Evolutionary conservation across 768 basidiomycete species (phyloP), one percentile per base, ranked within the genome.

Genomic region (Leucosporidium creatinivorum): DNA sequence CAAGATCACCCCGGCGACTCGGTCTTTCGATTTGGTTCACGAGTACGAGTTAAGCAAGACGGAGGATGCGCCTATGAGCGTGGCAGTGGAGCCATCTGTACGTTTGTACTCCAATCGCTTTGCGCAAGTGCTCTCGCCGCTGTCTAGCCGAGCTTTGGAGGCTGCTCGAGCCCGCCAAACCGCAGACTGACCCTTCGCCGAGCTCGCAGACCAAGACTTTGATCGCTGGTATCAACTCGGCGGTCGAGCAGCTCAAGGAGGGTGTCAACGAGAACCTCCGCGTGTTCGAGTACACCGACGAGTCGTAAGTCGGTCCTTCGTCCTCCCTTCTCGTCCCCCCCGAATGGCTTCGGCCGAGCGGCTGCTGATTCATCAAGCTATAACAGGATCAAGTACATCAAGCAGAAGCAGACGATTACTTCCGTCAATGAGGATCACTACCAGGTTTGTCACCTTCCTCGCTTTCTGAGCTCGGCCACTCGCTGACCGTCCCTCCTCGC

Each of bases 51-150:
- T 99, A 18, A 87, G 84, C 63, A 83, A 78, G 36, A 88, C 86
- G 47, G 93, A 93, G 76, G 96, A 98, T 78, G 89, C 89, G 7
- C 93, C 96, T n/a, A 97, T 93, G 91, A 94, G 92, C 77, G 87
- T 97, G 82, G 86, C 87, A 23, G 83, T 85, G 18, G 79, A 88
- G 76, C 78, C 81, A 13, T 48, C 51, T 84, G 83, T 79, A 77
- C 58, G 80, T 19, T 21, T 33, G 4, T 18, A 19, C 10, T 33
- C 54, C 52, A 19, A n/a, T n/a, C n/a, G n/a, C n/a, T n/a, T n/a
- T n/a, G n/a, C n/a, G n/a, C n/a, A n/a, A n/a, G n/a, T n/a, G n/a
- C n/a, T n/a, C n/a, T n/a, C n/a, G n/a, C n/a, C n/a, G n/a, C n/a
- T n/a, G n/a, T n/a, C n/a, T n/a, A n/a, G n/a, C n/a, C n/a, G n/a